A percentile compares a stretch with the other conserved stretches of the same genome.
These are phyloP conservation scores for Cordyceps sp. DNA, from an alignment of 2,329 filamentous ascomycete genomes.

Conservation along the genomic window DNA sequence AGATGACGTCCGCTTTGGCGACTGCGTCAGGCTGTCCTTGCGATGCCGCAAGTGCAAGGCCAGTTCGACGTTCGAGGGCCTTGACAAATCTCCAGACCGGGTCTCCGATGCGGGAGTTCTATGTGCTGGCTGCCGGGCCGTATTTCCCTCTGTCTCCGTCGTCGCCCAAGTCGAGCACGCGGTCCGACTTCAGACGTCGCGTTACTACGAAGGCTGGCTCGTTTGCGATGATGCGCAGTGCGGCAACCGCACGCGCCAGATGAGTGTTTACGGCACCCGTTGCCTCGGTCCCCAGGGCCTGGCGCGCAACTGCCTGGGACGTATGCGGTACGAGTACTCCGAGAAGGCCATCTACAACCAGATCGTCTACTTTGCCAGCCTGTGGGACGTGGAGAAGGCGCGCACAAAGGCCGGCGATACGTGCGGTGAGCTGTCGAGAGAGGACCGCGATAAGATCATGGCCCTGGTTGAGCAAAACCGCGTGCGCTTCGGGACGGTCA, in stretches of 20 bases:
- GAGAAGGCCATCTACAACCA: slow-evolving; percentile 95
- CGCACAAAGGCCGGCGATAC: slow-evolving; percentile 32
- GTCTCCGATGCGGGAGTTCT: slow-evolving; percentile 60
- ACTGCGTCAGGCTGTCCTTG: slow-evolving; percentile 59
- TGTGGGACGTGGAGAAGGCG: slow-evolving; percentile 85
- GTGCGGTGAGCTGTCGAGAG: slow-evolving; percentile 27
- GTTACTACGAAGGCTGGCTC: slow-evolving; percentile 88
- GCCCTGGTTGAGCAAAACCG: slow-evolving; percentile 72
- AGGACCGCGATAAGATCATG: slow-evolving; percentile 48
- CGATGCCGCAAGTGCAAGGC: slow-evolving; percentile 70
- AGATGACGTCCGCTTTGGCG: slow-evolving; percentile 74
- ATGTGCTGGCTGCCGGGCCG: slow-evolving; percentile 52
- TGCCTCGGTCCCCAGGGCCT: slow-evolving; percentile 80
- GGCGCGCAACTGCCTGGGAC: slow-evolving; percentile 67
- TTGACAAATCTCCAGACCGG: slow-evolving; percentile 38
- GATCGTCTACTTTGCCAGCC: slow-evolving; percentile 64
- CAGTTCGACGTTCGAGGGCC: slow-evolving; percentile 58
- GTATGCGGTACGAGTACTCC: slow-evolving; percentile 73
- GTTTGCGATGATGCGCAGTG: slow-evolving; percentile 82
- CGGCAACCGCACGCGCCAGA: slow-evolving; percentile 72
- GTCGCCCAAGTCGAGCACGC: slow-evolving; percentile 78
- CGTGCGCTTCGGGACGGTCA: slow-evolving; percentile 58
- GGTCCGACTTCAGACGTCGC: slow-evolving; percentile 58
- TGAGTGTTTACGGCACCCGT: slow-evolving; percentile 80
- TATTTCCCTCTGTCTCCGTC: slow-evolving; percentile 54